These are phyloP conservation scores for Backusella parvicylindrica DNA, from an alignment of 192 early-diverging fungal species.

Conservation along the genomic window DNA sequence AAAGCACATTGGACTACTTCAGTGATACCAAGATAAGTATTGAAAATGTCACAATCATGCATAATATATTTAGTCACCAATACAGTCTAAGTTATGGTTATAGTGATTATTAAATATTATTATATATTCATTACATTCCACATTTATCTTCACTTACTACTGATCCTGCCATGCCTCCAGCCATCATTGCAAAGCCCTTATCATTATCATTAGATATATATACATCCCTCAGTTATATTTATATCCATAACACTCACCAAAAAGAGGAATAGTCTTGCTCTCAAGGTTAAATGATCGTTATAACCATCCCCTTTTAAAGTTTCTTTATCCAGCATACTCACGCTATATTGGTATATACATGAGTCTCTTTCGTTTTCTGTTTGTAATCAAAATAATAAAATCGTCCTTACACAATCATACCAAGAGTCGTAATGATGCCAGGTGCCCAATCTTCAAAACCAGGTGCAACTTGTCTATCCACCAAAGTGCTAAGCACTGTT, in stretches of 20 bases:
- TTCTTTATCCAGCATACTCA: slow-evolving; percentile 9
- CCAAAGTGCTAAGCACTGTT: not conserved
- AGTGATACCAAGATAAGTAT: slow-evolving; percentile 9
- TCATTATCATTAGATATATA: not conserved
- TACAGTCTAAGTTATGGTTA: not conserved
- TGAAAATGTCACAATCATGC: not conserved
- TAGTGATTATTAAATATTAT: no score
- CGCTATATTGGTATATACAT: not conserved
- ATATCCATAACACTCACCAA: not conserved
- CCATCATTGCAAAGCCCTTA: slow-evolving; percentile 11
- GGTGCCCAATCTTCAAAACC: slow-evolving; percentile 29
- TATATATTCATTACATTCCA: no score
- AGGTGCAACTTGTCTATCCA: not conserved
- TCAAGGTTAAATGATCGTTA: not conserved
- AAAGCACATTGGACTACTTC: slow-evolving; percentile 7
- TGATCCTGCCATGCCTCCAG: slow-evolving; percentile 8
- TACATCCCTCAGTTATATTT: not conserved
- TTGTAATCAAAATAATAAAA: no score
- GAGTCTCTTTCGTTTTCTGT: no score
- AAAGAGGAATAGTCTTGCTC: not conserved
- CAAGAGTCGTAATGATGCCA: slow-evolving; percentile 14
- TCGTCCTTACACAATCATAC: slow-evolving; percentile 20
- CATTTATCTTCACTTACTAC: not conserved
- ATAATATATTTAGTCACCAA: slow-evolving; percentile 8
- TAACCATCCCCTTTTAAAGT: slow-evolving; percentile 8